These are phyloP conservation scores for Cornus controversa DNA, from an alignment of 148 eudicot genomes.

Conservation along the genomic window DNA sequence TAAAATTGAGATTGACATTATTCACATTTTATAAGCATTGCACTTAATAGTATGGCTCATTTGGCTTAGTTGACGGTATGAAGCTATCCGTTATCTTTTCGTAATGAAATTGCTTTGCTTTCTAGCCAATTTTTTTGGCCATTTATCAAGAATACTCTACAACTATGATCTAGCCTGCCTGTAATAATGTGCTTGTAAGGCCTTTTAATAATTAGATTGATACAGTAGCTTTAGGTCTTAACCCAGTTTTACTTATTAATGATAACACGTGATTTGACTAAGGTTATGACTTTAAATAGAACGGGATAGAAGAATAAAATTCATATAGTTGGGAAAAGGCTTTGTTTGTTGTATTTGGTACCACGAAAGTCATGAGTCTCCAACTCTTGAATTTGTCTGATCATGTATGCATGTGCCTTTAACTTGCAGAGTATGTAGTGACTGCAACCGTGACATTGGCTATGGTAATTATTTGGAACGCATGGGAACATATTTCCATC, in stretches of 20 bases:
- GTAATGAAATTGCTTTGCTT: not conserved
- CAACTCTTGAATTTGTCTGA: not conserved
- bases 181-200: not conserved
- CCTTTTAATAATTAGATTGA: too few relatives aligned
- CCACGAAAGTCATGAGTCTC: conserved; percentile 1
- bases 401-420: conserved; percentile 11
- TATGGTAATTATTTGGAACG: conserved; percentile 86
- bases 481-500: conserved; percentile 87
- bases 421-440: conserved; percentile 62
- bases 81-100: not conserved
- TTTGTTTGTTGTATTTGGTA: too few relatives aligned
- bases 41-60: too few relatives aligned
- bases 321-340: too few relatives aligned
- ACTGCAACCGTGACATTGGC: conserved; percentile 77
- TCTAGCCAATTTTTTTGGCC: not conserved
- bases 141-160: not conserved
- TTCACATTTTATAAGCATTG: not conserved
- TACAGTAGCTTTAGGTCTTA: conserved; percentile 1
- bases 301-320: too few relatives aligned
- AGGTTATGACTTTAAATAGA: too few relatives aligned
- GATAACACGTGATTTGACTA: too few relatives aligned
- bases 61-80: not conserved
- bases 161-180: not conserved
- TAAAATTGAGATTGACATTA: too few relatives aligned
- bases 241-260: not conserved